These are phyloP conservation scores for Epichloe baconii DNA, from an alignment of 2,329 filamentous ascomycete genomes.

Conservation along the genomic window DNA sequence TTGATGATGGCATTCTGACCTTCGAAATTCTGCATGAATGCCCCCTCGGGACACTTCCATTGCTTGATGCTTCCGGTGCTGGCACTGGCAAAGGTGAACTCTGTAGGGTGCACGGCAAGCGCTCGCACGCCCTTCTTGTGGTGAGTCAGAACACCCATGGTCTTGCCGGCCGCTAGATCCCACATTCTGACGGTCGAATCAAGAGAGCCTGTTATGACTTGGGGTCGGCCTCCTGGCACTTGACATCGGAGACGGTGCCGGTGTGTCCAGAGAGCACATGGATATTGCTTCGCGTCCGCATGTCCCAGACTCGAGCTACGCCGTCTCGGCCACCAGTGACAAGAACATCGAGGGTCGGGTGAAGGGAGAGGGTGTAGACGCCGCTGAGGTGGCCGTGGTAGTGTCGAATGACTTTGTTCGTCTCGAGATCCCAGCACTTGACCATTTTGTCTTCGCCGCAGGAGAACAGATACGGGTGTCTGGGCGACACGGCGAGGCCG, in stretches of 20 bases:
- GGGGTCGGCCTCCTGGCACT: slow-evolving; percentile 91
- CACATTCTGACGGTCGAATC: slow-evolving; percentile 86
- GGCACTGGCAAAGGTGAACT: slow-evolving; percentile 92
- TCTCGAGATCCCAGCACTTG: slow-evolving; percentile 98
- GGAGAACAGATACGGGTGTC: slow-evolving; percentile 94
- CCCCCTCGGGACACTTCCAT: slow-evolving; percentile 96
- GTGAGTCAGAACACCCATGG: slow-evolving; percentile 90
- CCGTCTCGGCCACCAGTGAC: slow-evolving; percentile 92
- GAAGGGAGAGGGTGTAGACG: slow-evolving; percentile 85
- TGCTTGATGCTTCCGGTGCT: slow-evolving; percentile 95
- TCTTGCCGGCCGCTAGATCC: slow-evolving; percentile 93
- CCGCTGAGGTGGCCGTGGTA: slow-evolving; percentile 96
- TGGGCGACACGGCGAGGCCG: slow-evolving; percentile 79
- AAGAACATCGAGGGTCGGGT: slow-evolving; percentile 86
- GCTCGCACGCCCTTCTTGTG: slow-evolving; percentile 95
- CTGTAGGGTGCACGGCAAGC: slow-evolving; percentile 71
- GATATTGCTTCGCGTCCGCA: slow-evolving; percentile 90
- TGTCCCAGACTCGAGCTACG: slow-evolving; percentile 93
- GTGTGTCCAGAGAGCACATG: slow-evolving; percentile 89
- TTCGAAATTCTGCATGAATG: slow-evolving; percentile 98
- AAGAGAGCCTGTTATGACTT: slow-evolving; percentile 86
- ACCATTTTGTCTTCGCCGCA: slow-evolving; percentile 99
- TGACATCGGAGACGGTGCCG: slow-evolving; percentile 74
- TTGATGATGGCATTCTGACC: slow-evolving; percentile 97
- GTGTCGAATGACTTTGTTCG: slow-evolving; percentile 97